A percentile compares a stretch with the other conserved stretches of the same genome.
Conservation (phyloP, 169 alveolate genomes). For the Sarcocystis neurona region DNA sequence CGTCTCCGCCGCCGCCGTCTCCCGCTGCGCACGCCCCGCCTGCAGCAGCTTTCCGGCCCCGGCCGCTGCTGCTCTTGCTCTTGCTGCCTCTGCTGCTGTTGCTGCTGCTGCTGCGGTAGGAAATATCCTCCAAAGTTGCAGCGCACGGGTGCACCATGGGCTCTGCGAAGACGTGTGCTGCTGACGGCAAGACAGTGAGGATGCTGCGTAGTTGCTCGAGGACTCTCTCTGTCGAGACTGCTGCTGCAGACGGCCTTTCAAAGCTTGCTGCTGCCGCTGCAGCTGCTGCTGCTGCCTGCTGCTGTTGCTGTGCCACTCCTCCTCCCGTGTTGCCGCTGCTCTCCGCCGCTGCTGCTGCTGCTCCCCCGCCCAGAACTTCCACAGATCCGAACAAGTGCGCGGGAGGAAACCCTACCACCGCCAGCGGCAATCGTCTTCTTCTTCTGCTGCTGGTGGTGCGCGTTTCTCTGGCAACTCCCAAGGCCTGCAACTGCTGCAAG, state of each 20-base stretch:
- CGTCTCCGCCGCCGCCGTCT: neutral
- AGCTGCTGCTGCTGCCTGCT: conserved; percentile 42
- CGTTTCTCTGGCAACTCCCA: no score
- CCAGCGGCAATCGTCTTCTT: no score
- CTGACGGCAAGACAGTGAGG: conserved; percentile 55
- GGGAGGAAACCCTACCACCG: conserved; percentile 11
- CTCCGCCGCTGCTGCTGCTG: no score
- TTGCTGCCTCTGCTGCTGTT: conserved; percentile 17
- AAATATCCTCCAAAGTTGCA: conserved; percentile 24
- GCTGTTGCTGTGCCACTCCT: no score
- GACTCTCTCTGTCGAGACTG: conserved; percentile 63
- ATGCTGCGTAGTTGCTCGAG: conserved; percentile 64
- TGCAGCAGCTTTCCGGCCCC: neutral
- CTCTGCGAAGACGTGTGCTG: conserved; percentile 34
- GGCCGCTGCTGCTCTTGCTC: neutral
- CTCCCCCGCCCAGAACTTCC: no score
- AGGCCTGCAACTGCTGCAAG: no score
- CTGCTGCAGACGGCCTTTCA: conserved; percentile 43
- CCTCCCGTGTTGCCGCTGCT: no score
- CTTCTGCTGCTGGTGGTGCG: no score
- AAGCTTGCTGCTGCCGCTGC: conserved; percentile 33
- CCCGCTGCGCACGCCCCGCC: neutral
- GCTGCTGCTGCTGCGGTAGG: conserved; percentile 23
- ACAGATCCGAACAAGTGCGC: no score
- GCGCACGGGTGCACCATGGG: conserved; percentile 59